Conservation (phyloP, 1,284 basidiomycete genomes). For the Ceratobasidium papillatum region DNA sequence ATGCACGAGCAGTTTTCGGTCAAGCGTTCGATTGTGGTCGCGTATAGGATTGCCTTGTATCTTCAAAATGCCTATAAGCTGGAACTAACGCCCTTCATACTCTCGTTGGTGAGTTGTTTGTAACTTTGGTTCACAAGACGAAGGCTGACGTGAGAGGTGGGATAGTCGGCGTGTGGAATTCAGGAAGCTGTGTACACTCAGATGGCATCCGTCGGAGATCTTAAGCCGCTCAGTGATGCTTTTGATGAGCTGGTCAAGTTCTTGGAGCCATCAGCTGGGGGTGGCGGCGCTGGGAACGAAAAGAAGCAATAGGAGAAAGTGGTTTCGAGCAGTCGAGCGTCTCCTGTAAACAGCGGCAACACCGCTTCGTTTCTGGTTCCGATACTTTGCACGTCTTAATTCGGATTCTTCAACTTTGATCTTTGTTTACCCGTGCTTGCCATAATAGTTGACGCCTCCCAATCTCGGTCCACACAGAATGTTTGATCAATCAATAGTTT, state of each 20-base stretch:
- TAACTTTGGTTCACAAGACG: neutral
- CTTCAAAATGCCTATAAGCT: neutral
- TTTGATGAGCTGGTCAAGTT: neutral
- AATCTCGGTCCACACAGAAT: no score
- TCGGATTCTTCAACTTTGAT: no score
- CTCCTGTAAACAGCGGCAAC: no score
- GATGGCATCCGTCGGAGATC: neutral
- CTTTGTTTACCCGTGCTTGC: no score
- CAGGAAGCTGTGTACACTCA: constrained; percentile 6
- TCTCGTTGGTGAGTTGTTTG: neutral
- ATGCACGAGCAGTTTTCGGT: neutral
- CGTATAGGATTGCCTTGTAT: constrained; percentile 2
- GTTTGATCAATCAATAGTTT: no score
- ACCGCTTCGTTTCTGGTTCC: no score
- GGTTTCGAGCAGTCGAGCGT: no score
- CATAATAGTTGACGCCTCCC: no score
- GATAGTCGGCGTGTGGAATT: neutral
- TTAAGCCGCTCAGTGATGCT: neutral
- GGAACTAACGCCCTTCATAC: neutral
- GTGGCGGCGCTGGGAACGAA: no score
- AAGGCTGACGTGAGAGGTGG: neutral
- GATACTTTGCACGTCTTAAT: no score
- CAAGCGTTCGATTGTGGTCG: neutral
- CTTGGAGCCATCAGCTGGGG: no score
- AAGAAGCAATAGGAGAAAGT: no score